A percentile compares a stretch with the other conserved stretches of the same genome.
These are phyloP conservation scores for Erodium maritimum DNA, from an alignment of 345 rosid genomes.

Conservation along the genomic window DNA sequence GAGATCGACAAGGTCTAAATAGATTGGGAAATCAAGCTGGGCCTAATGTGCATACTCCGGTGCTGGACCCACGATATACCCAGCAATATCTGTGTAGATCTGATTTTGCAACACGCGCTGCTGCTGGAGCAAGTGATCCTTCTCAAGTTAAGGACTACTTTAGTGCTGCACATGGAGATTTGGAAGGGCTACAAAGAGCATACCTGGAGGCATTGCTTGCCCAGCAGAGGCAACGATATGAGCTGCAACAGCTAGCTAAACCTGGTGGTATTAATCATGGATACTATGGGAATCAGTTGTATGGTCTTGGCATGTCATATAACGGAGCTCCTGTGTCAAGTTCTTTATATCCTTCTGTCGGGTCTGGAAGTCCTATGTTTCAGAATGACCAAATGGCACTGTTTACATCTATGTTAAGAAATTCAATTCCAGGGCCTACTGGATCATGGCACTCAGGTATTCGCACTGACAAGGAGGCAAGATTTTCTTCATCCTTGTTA, in stretches of 20 bases:
- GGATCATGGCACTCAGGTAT: slow-evolving; percentile 50
- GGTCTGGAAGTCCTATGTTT: slow-evolving; percentile 34
- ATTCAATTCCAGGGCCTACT: slow-evolving; percentile 34
- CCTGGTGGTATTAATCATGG: slow-evolving; percentile 37
- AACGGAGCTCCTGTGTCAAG: slow-evolving; percentile 34
- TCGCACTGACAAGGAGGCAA: slow-evolving; percentile 40
- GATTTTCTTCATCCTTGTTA: slow-evolving; percentile 39
- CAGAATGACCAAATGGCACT: slow-evolving; percentile 39
- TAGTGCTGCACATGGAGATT: slow-evolving; percentile 32
- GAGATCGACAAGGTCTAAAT: slow-evolving; percentile 27
- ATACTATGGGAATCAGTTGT: slow-evolving; percentile 37
- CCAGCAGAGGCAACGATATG: slow-evolving; percentile 58
- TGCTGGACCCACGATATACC: slow-evolving; percentile 33
- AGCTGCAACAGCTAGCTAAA: slow-evolving; percentile 29
- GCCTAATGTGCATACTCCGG: slow-evolving; percentile 33
- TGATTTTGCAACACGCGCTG: slow-evolving; percentile 17
- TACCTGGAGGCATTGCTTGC: slow-evolving; percentile 57
- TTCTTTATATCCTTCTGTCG: slow-evolving; percentile 39
- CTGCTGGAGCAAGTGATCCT: slow-evolving; percentile 29
- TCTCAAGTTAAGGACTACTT: slow-evolving; percentile 30
- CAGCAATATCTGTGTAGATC: slow-evolving; percentile 43
- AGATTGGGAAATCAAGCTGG: slow-evolving; percentile 38
- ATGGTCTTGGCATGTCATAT: slow-evolving; percentile 37
- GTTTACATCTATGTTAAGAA: slow-evolving; percentile 48
- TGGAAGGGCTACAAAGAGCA: slow-evolving; percentile 36